Conservation (phyloP, 83 land plant genomes). For the Picea engelmannii region DNA sequence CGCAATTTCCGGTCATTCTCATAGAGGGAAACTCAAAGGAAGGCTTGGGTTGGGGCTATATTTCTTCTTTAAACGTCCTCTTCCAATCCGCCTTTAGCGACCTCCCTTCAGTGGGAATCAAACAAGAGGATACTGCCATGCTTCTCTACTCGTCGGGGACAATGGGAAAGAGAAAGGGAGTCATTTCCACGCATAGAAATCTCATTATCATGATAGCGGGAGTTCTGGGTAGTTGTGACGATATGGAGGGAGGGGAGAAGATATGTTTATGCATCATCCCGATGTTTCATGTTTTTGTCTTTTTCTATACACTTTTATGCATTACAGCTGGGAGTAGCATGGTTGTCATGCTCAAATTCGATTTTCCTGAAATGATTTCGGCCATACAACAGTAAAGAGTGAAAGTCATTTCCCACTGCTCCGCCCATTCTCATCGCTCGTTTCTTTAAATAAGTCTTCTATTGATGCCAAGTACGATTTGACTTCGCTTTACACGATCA, state of each 20-base stretch:
- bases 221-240: slow-evolving; percentile 5
- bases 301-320: slow-evolving; percentile 18
- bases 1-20: too few species aligned
- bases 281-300: slow-evolving; percentile 72
- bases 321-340: slow-evolving; percentile 39
- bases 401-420: slow-evolving; percentile 14
- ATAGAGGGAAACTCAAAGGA: too few species aligned
- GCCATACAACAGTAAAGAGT: slow-evolving; percentile 41
- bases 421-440: slow-evolving; percentile 17
- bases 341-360: slow-evolving; percentile 55
- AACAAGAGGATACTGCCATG: slow-evolving; percentile 63
- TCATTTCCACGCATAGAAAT: slow-evolving; percentile 66
- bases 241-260: not conserved
- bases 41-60: too few species aligned
- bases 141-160: slow-evolving; percentile 91
- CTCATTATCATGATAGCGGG: slow-evolving; percentile 47
- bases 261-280: slow-evolving; percentile 46
- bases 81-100: too few species aligned
- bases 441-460: slow-evolving; percentile 32
- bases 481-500: slow-evolving; percentile 26
- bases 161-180: slow-evolving; percentile 83
- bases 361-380: slow-evolving; percentile 29
- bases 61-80: too few species aligned
- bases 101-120: too few species aligned
- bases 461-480: slow-evolving; percentile 22